Percentiles rank a stretch among this genome's conserved stretches.
phyloP scores from a whole-genome alignment of 257 asterid species.

The Solanum neorickii region DNA sequence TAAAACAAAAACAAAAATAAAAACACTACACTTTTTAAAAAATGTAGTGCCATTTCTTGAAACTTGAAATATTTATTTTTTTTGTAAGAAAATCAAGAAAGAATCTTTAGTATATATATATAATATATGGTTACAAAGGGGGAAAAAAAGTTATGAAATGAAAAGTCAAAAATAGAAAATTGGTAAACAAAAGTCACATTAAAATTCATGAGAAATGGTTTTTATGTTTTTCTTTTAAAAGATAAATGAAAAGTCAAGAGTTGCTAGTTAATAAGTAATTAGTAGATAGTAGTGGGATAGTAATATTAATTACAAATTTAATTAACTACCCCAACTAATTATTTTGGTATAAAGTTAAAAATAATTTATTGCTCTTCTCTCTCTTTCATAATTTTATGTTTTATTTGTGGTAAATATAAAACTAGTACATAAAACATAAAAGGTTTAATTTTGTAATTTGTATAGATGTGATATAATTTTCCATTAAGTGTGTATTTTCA shows the following conservation, averaged over 20 bases:
- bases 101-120: not conserved
- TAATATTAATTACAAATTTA: not conserved
- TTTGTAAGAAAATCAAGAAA: not conserved
- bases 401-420: not conserved
- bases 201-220: not conserved
- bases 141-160: slow-evolving; percentile 5
- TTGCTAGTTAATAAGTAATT: not conserved
- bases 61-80: not conserved
- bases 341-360: not conserved
- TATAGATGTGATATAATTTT: not conserved
- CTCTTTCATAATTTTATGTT: not conserved
- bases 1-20: not conserved
- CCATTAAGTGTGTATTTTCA: not conserved
- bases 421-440: not conserved
- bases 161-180: slow-evolving; percentile 9
- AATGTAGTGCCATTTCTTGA: not conserved
- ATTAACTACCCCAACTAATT: not conserved
- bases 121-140: not conserved
- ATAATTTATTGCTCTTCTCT: not conserved
- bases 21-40: not conserved
- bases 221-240: not conserved
- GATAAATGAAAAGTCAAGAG: not conserved
- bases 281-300: not conserved
- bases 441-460: not conserved
- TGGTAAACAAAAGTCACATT: slow-evolving; percentile 2